Evolutionary conservation across 2,329 filamentous ascomycete species (phyloP).

Genomic region (Albifimbria verrucaria): DNA sequence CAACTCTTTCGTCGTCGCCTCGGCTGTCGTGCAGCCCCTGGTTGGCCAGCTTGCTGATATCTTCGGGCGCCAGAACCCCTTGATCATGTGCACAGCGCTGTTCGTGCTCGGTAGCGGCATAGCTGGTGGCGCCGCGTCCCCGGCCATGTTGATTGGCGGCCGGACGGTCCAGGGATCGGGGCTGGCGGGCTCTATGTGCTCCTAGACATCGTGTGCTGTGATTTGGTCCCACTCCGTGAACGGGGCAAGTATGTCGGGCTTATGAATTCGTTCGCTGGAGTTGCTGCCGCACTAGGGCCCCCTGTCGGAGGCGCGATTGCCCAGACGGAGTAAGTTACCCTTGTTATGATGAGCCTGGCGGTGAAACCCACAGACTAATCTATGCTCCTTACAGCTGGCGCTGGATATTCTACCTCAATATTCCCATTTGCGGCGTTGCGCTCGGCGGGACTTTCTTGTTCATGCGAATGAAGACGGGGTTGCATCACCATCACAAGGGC

Average conservation of each 20-base stretch:
- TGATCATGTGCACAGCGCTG: constrained; percentile 31
- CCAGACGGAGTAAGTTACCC: no score
- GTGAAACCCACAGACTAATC: no score
- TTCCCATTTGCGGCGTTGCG: constrained; percentile 27
- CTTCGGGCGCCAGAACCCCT: constrained; percentile 42
- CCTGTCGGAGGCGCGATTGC: constrained; percentile 21
- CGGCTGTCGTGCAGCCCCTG: constrained; percentile 38
- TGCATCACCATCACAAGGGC: constrained; percentile 1
- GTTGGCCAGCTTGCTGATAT: constrained; percentile 45
- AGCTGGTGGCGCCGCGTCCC: constrained; percentile 39
- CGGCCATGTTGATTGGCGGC: constrained; percentile 44
- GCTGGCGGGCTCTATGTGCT: constrained; percentile 28
- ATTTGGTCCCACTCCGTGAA: constrained; percentile 44
- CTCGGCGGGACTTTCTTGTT: constrained; percentile 20
- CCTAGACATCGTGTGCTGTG: constrained; percentile 26
- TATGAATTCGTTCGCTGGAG: constrained; percentile 21
- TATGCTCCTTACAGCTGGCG: constrained; percentile 28
- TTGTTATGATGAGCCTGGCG: constrained; percentile 16
- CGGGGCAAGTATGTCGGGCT: constrained; percentile 35
- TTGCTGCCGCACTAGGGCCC: constrained; percentile 27
- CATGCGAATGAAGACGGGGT: constrained; percentile 1
- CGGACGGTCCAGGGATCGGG: constrained; percentile 44
- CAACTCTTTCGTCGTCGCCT: constrained; percentile 12
- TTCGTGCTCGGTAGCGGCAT: constrained; percentile 50
- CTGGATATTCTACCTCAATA: constrained; percentile 40